Percentiles rank a stretch among this genome's conserved stretches.
Conservation (phyloP, 805 yeast genomes). For the Blastobotrys terrestris region DNA sequence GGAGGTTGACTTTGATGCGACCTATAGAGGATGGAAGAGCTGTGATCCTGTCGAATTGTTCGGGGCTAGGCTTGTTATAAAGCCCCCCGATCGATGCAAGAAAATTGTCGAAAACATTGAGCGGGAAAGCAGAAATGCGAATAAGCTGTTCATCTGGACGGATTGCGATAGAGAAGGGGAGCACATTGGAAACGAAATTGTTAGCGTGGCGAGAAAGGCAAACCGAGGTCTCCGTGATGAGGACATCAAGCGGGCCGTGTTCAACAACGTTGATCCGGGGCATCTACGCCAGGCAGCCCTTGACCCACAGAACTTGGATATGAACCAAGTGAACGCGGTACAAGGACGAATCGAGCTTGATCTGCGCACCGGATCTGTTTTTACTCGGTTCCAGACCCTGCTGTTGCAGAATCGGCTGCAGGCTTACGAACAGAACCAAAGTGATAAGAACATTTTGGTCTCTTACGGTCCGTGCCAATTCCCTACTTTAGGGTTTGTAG, state of each 20-base stretch:
- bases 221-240: slow-evolving; percentile 43
- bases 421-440: not conserved
- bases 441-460: slow-evolving; percentile 33
- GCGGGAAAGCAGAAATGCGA: slow-evolving; percentile 53
- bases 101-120: slow-evolving; percentile 61
- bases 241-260: slow-evolving; percentile 62
- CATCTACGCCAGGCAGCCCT: slow-evolving; percentile 75
- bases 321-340: slow-evolving; percentile 75
- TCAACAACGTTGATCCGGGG: slow-evolving; percentile 73
- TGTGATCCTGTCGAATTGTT: slow-evolving; percentile 61
- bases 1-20: slow-evolving; percentile 55
- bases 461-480: slow-evolving; percentile 95
- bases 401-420: slow-evolving; percentile 31
- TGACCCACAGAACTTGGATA: slow-evolving; percentile 57
- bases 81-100: slow-evolving; percentile 37
- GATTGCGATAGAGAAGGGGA: slow-evolving; percentile 98
- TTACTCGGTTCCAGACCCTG: slow-evolving; percentile 73
- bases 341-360: slow-evolving; percentile 82
- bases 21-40: slow-evolving; percentile 47
- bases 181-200: slow-evolving; percentile 79
- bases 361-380: slow-evolving; percentile 79
- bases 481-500: slow-evolving; percentile 94
- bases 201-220: slow-evolving; percentile 54
- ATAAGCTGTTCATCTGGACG: slow-evolving; percentile 86
- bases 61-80: slow-evolving; percentile 56